A percentile compares a stretch with the other conserved stretches of the same genome.
Conservation (phyloP, 108 stramenopile species). For the Discostella pseudostelligera region DNA sequence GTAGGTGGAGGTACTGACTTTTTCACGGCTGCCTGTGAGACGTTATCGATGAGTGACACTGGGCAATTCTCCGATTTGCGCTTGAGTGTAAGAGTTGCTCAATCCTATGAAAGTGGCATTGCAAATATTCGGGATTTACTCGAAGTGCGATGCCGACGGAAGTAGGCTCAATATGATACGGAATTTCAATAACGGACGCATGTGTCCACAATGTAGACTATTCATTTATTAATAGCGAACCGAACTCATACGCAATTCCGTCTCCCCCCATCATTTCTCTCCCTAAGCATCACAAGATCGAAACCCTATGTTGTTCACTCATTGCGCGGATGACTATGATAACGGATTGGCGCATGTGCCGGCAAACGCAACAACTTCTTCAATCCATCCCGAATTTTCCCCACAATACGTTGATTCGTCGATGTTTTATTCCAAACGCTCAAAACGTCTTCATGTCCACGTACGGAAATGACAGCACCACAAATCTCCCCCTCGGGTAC, state of each 20-base stretch:
- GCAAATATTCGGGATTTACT: constrained; percentile 83
- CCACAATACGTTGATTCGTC: constrained; percentile 67
- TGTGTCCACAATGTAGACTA: too few relatives aligned
- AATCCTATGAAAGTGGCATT: constrained; percentile 65
- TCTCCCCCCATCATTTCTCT: too few relatives aligned
- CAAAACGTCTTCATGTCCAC: constrained; percentile 92
- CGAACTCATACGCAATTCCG: too few relatives aligned
- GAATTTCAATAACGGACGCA: too few relatives aligned
- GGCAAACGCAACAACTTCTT: constrained; percentile 85
- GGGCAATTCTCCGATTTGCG: constrained; percentile 9
- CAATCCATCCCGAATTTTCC: constrained; percentile 80
- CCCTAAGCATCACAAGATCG: too few relatives aligned
- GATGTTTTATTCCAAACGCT: constrained; percentile 91
- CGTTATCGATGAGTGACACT: neutral
- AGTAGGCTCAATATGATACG: neutral
- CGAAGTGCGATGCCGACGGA: constrained; percentile 30
- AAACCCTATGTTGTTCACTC: neutral
- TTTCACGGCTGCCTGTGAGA: constrained; percentile 36
- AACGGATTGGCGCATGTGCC: constrained; percentile 48
- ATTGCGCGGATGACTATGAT: constrained; percentile 43
- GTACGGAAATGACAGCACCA: constrained; percentile 90
- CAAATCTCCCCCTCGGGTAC: constrained; percentile 88
- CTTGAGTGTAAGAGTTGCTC: constrained; percentile 22
- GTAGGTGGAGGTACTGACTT: constrained; percentile 79
- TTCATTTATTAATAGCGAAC: too few relatives aligned